Percentiles rank a stretch among this genome's conserved stretches.
These are phyloP conservation scores for Calonectria fujianensis DNA, from an alignment of 2,329 filamentous ascomycete genomes.

Conservation along the genomic window DNA sequence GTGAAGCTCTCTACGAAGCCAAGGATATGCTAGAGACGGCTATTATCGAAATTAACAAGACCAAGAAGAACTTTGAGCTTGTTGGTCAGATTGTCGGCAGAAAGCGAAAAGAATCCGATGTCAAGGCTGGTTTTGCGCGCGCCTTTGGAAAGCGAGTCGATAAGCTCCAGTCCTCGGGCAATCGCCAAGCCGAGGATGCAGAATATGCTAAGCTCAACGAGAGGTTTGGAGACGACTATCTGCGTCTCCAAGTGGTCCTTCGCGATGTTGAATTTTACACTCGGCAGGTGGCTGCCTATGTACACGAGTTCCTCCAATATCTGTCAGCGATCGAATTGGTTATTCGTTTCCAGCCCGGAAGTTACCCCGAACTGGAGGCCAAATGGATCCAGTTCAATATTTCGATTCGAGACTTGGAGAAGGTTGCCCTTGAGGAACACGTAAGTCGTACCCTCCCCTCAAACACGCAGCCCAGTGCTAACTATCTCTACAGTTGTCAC, in stretches of 20 bases:
- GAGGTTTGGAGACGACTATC: constrained; percentile 93
- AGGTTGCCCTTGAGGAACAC: constrained; percentile 88
- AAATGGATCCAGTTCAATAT: constrained; percentile 96
- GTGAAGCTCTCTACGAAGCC: constrained; percentile 75
- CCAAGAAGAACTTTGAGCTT: constrained; percentile 95
- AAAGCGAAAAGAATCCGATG: constrained; percentile 92
- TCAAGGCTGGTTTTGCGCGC: constrained; percentile 88
- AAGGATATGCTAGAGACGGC: constrained; percentile 77
- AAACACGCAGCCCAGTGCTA: background rate
- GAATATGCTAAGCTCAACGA: constrained; percentile 88
- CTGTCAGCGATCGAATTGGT: constrained; percentile 88
- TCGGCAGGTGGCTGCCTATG: constrained; percentile 85
- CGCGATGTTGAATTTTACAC: constrained; percentile 96
- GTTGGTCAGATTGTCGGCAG: constrained; percentile 91
- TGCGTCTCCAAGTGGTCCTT: constrained; percentile 92
- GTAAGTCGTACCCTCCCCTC: constrained; percentile 69
- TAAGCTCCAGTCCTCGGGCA: constrained; percentile 81
- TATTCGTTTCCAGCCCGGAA: constrained; percentile 82
- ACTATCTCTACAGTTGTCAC: constrained; percentile 66
- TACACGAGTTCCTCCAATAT: constrained; percentile 87
- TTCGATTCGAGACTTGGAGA: constrained; percentile 89
- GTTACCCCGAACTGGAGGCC: constrained; percentile 89
- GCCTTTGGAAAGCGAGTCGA: constrained; percentile 93
- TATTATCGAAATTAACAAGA: constrained; percentile 92
- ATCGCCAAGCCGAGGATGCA: constrained; percentile 82